Conservation (phyloP, 2,329 filamentous ascomycete genomes). For the Purpureocillium lavendulum region DNA sequence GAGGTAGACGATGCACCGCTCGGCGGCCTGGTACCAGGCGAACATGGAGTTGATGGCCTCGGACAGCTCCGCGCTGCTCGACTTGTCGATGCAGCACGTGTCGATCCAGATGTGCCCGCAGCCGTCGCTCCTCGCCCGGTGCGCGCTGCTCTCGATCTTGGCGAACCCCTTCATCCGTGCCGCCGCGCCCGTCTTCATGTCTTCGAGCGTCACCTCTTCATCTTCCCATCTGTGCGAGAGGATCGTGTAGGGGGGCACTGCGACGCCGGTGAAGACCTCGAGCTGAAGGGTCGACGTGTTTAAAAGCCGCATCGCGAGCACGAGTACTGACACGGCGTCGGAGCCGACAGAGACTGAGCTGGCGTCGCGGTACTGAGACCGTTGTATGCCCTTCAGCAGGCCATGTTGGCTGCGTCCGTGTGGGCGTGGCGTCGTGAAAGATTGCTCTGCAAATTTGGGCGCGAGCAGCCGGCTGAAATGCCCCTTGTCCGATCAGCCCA, state of each 20-base stretch:
- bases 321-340: not conserved
- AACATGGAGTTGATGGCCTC: too few relatives aligned
- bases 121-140: slow-evolving; percentile 10
- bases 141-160: slow-evolving; percentile 10
- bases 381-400: too few relatives aligned
- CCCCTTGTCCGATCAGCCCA: too few relatives aligned
- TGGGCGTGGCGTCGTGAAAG: too few relatives aligned
- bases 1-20: slow-evolving; percentile 16
- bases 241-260: slow-evolving; percentile 16
- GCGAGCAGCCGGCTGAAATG: too few relatives aligned
- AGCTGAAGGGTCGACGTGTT: slow-evolving; percentile 1
- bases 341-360: too few relatives aligned
- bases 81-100: slow-evolving; percentile 19
- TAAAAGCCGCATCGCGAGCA: slow-evolving; percentile 1
- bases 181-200: slow-evolving; percentile 5
- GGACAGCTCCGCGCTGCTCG: slow-evolving; percentile 13
- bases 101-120: slow-evolving; percentile 17
- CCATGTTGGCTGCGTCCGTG: too few relatives aligned
- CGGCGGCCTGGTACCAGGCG: slow-evolving; percentile 15
- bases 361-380: too few relatives aligned
- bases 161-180: slow-evolving; percentile 9
- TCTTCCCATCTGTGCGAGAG: slow-evolving; percentile 20
- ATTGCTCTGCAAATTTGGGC: too few relatives aligned
- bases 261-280: slow-evolving; percentile 4
- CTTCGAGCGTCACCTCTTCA: slow-evolving; percentile 16